Conservation (phyloP, 2,329 filamentous ascomycete genomes). For the Zymoseptoria tritici region DNA sequence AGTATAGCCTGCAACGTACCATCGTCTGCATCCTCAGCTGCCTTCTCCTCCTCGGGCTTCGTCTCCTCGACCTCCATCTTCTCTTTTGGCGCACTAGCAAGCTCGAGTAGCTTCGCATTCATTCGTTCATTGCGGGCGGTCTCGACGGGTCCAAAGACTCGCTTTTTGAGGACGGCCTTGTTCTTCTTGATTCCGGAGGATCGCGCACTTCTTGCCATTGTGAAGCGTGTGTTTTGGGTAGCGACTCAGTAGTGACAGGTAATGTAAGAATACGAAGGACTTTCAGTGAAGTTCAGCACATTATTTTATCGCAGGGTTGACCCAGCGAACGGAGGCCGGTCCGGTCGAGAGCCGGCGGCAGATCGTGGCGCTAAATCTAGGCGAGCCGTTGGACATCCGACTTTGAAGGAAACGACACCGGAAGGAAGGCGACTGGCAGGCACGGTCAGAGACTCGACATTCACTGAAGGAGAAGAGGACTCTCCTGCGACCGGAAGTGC, state of each 20-base stretch:
- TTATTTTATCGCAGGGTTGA: neutral
- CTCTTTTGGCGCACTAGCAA: conserved; percentile 70
- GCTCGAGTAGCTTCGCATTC: conserved; percentile 74
- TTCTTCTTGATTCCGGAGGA: conserved; percentile 76
- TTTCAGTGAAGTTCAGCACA: neutral
- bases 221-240: conserved; percentile 19
- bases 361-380: neutral
- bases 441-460: neutral
- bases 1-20: neutral
- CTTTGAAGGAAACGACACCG: neutral
- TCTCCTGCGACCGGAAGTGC: neutral
- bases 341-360: neutral
- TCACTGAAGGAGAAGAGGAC: neutral
- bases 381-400: neutral
- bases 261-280: neutral
- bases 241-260: conserved; percentile 2
- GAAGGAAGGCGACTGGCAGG: neutral
- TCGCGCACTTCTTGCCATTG: conserved; percentile 82
- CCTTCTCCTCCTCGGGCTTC: neutral
- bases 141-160: conserved; percentile 78
- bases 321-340: neutral
- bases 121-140: conserved; percentile 72
- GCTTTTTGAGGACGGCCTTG: conserved; percentile 68
- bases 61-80: conserved; percentile 38
- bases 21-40: neutral